Conservation (phyloP, 306 rosid species). For the Quercus dentata region DNA sequence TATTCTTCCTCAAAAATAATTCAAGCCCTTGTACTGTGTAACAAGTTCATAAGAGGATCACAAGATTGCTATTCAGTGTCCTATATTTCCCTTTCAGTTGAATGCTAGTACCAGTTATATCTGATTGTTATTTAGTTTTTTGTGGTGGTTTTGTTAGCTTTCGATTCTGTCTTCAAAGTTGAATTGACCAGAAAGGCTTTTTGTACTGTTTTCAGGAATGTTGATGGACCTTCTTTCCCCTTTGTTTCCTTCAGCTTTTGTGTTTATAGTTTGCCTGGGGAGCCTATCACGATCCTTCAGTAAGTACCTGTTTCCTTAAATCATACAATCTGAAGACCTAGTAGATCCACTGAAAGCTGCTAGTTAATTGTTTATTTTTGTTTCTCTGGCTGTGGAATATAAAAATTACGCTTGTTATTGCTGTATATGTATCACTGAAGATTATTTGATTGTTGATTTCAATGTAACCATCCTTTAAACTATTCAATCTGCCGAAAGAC, state of each 20-base stretch:
- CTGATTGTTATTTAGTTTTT: not conserved
- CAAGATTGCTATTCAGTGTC: not conserved
- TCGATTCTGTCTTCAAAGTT: constrained; percentile 2
- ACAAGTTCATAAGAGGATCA: not conserved
- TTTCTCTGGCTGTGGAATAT: not conserved
- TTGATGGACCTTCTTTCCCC: constrained; percentile 98
- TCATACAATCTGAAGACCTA: constrained; percentile 3
- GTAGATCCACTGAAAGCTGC: not conserved
- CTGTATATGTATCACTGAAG: not conserved
- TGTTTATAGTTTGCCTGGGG: constrained; percentile 83
- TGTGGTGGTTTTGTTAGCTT: constrained; percentile 4
- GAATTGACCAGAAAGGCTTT: constrained; percentile 18
- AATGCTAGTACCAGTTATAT: not conserved
- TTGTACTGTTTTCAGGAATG: constrained; percentile 66
- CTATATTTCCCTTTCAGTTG: not conserved
- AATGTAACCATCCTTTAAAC: not conserved
- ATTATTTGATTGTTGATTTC: not conserved
- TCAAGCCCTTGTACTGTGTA: not conserved
- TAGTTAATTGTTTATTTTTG: not conserved
- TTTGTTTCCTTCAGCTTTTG: constrained; percentile 83
- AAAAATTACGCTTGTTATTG: not conserved
- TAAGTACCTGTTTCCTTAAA: constrained; percentile 43
- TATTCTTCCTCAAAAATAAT: not conserved
- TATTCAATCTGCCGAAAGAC: constrained; percentile 4
- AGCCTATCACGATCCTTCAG: constrained; percentile 98